A percentile compares a stretch with the other conserved stretches of the same genome.
phyloP scores from a whole-genome alignment of 768 basidiomycete species.

The Coprinopsis cinerea region DNA sequence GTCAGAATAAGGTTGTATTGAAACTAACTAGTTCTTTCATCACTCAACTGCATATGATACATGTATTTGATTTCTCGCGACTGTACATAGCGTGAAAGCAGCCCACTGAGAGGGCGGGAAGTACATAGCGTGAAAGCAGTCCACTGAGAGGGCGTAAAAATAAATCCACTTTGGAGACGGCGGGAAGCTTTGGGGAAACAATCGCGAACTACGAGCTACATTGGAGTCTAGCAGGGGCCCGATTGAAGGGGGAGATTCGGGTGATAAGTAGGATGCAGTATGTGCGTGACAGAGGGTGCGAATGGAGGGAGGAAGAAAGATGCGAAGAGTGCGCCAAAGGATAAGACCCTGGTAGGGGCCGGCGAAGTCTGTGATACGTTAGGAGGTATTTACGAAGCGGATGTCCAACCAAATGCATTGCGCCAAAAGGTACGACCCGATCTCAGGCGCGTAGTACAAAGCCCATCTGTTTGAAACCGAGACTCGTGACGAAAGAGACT shows the following conservation, averaged over 20 bases:
- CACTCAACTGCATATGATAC: no score
- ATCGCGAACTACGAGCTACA: no score
- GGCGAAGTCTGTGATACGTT: conserved; percentile 25
- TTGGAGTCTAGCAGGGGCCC: no score
- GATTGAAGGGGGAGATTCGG: conserved; percentile 87
- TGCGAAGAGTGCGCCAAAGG: conserved; percentile 67
- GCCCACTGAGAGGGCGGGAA: no score
- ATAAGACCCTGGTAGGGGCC: conserved; percentile 59
- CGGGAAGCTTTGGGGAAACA: no score
- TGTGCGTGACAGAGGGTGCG: conserved; percentile 33
- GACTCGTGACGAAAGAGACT: conserved; percentile 72
- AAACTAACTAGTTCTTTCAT: no score
- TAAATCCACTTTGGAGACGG: no score
- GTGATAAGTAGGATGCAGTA: conserved; percentile 63
- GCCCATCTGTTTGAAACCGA: conserved; percentile 97
- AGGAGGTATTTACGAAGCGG: not conserved
- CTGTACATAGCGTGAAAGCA: no score
- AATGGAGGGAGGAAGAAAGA: conserved; percentile 73
- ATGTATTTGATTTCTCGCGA: no score
- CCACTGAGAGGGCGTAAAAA: no score
- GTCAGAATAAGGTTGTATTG: no score
- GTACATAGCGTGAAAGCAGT: no score
- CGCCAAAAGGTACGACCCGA: conserved; percentile 86
- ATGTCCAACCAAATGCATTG: conserved; percentile 80
- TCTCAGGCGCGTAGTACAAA: conserved; percentile 86